Conservation (phyloP, 441 rosid genomes). For the Manihot esculenta region DNA sequence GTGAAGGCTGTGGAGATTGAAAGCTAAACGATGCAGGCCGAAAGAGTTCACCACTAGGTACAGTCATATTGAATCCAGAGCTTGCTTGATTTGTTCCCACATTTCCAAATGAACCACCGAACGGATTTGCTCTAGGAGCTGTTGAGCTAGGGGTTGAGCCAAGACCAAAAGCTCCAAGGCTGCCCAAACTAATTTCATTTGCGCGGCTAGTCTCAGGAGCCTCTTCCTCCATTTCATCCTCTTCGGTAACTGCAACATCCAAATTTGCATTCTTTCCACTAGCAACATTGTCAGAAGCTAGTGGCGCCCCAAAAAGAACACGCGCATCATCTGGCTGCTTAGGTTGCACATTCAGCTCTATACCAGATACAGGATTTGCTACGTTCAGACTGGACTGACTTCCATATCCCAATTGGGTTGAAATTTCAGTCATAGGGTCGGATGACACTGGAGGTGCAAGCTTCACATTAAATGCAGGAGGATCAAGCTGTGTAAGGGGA, state of each 20-base stretch:
- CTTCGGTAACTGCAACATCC: slow-evolving; percentile 48
- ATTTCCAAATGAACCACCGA: slow-evolving; percentile 70
- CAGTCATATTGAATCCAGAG: slow-evolving; percentile 53
- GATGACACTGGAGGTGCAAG: slow-evolving; percentile 46
- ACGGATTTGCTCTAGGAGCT: slow-evolving; percentile 66
- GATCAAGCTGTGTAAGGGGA: slow-evolving; percentile 27
- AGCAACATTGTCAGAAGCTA: slow-evolving; percentile 34
- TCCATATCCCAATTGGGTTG: slow-evolving; percentile 39
- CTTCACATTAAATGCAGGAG: slow-evolving; percentile 40
- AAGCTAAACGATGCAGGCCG: slow-evolving; percentile 88
- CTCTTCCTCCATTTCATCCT: slow-evolving; percentile 97
- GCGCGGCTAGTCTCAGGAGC: slow-evolving; percentile 66
- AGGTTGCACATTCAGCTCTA: slow-evolving; percentile 44
- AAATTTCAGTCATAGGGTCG: slow-evolving; percentile 32
- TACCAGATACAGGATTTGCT: slow-evolving; percentile 36
- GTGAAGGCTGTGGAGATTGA: slow-evolving; percentile 59
- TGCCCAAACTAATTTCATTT: slow-evolving; percentile 65
- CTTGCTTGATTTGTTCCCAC: slow-evolving; percentile 42
- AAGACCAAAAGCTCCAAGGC: slow-evolving; percentile 59
- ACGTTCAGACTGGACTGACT: slow-evolving; percentile 32
- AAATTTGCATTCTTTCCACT: slow-evolving; percentile 44
- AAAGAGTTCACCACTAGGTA: slow-evolving; percentile 80
- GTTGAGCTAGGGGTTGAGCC: slow-evolving; percentile 44
- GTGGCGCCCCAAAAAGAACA: slow-evolving; percentile 32
- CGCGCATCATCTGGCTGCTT: slow-evolving; percentile 36